Base-by-base conservation (phyloP, 2,329 filamentous ascomycete genomes). In the Xylaria sp. region DNA sequence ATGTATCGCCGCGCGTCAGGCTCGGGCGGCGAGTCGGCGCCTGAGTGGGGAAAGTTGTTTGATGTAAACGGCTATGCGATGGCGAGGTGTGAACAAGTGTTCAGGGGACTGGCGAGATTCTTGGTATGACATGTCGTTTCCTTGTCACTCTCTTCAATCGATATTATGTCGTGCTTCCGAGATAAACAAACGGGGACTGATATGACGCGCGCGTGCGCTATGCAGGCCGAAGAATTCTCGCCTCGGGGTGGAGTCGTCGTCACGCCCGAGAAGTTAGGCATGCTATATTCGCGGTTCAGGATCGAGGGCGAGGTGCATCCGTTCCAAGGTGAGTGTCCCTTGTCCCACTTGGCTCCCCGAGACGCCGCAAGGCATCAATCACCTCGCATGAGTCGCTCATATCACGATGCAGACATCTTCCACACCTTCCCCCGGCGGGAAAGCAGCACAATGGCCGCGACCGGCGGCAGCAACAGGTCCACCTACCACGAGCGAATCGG, bases 31-130 rank as follows among this genome's bases (percentile, higher is more conserved):
- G 66, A 65, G 23, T 49, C 62, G 4, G 33, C 40, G 15, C 55
- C 55, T 2, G 69, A 88, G 71, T 96, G 92, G 92, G 90, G 91
- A 5, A 81, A 81, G 9, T 75, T 96, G 2, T 96, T 96, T 71
- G 87, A 90, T 47, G 78, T 81, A 2, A 81, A 87, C 27, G 90
- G 88, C 0, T 82, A 84, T 58, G 86, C 90, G 1, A 93, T 91
- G 0, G 75, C 81, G 48, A 82, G 91, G 53, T 81, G 94, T 15
- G 85, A 85, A 0, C 85, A 93, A 66, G 87, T 95, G 38, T 77
- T 96, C 49, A 82, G 87, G 57, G 91, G 91, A 0, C 79, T 96
- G 58, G 91, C 91, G 11, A 81, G 86, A 55, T 88, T 92, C 72
- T 78, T 96, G 70, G 90, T 92, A 78, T 69, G 84, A 19, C 33